These are phyloP conservation scores for Colletotrichum godetiae DNA, from an alignment of 2,329 filamentous ascomycete species.

Conservation along the genomic window DNA sequence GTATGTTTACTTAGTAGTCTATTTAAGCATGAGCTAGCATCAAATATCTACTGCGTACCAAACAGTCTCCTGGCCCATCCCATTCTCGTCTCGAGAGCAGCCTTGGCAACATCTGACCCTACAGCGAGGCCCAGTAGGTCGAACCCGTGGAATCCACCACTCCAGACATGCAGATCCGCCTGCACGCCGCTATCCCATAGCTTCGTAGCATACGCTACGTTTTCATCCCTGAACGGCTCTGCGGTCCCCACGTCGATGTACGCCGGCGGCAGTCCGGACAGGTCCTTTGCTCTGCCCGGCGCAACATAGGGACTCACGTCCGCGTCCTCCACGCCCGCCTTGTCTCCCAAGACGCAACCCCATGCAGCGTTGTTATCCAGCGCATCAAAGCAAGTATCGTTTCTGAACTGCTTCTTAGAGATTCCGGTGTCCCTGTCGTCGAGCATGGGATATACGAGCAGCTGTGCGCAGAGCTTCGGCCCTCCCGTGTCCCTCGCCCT, in stretches of 20 bases:
- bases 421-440: conserved; percentile 51
- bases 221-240: conserved; percentile 51
- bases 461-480: conserved; percentile 49
- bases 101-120: conserved; percentile 18
- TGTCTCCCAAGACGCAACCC: conserved; percentile 51
- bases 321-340: conserved; percentile 41
- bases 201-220: conserved; percentile 42
- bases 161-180: conserved; percentile 56
- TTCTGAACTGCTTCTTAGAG: conserved; percentile 44
- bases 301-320: conserved; percentile 49
- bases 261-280: conserved; percentile 52
- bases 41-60: neutral
- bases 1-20: neutral
- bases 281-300: conserved; percentile 47
- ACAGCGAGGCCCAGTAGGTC: conserved; percentile 40
- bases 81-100: conserved; percentile 28
- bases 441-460: conserved; percentile 60
- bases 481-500: conserved; percentile 49
- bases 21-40: neutral
- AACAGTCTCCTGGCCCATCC: conserved; percentile 24
- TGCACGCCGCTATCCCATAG: conserved; percentile 54
- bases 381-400: conserved; percentile 39
- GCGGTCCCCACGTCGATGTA: conserved; percentile 56
- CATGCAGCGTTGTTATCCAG: conserved; percentile 54
- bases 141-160: conserved; percentile 53